Percentiles rank a stretch among this genome's conserved stretches.
Conservation (phyloP, 306 rosid species). For the Quercus rubra region DNA sequence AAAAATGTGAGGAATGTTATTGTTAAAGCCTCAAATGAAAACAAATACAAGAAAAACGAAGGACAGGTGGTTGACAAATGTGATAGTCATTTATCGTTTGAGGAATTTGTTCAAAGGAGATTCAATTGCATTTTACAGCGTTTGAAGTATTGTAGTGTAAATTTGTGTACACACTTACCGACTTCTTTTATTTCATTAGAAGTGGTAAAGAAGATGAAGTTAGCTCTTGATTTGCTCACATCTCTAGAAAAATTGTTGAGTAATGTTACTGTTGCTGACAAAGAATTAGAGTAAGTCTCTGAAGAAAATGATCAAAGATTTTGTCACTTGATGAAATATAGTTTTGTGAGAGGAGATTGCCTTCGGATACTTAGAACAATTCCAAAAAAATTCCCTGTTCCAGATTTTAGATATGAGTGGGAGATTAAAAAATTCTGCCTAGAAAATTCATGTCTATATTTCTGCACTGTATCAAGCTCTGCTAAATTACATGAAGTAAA, state of each 20-base stretch:
- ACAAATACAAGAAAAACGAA: background rate
- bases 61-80: background rate
- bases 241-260: constrained; percentile 12
- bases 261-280: background rate
- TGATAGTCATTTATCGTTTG: constrained; percentile 15
- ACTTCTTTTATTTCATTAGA: constrained; percentile 35
- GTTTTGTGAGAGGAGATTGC: constrained; percentile 6
- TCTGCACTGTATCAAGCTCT: too few species aligned
- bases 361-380: constrained; percentile 23
- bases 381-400: constrained; percentile 19
- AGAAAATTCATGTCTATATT: too few species aligned
- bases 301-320: background rate
- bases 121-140: constrained; percentile 1
- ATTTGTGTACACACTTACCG: constrained; percentile 40
- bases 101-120: constrained; percentile 15
- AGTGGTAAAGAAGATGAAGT: constrained; percentile 20
- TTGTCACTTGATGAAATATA: constrained; percentile 2
- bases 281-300: background rate
- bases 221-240: constrained; percentile 28
- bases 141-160: constrained; percentile 11
- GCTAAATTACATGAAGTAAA: too few species aligned
- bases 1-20: too few species aligned
- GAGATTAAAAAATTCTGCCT: constrained; percentile 32
- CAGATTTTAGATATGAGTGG: background rate
- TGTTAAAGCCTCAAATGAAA: background rate